Percentiles rank a stretch among this genome's conserved stretches.
Evolutionary conservation across 1,284 basidiomycete species (phyloP).

Genomic region (Tilletia caries): DNA sequence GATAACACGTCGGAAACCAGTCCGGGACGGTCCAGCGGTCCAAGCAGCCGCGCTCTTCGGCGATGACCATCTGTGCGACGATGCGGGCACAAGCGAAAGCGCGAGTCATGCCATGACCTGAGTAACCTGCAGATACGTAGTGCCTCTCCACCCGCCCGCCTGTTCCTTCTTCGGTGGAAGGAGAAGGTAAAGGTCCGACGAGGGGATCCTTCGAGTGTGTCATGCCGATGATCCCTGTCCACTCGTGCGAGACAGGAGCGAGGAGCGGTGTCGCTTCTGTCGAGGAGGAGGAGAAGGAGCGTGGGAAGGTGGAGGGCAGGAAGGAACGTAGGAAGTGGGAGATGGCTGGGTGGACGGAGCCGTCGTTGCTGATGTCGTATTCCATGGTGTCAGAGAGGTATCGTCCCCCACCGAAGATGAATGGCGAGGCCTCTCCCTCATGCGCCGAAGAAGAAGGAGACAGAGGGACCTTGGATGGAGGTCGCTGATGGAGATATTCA

Average conservation of each 20-base stretch:
- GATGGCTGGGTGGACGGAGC: conserved; percentile 59
- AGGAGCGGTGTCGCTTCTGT: conserved; percentile 46
- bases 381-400: conserved; percentile 60
- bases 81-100: conserved; percentile 65
- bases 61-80: conserved; percentile 65
- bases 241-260: conserved; percentile 59
- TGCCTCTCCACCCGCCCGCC: conserved; percentile 53
- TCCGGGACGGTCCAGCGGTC: conserved; percentile 60
- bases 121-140: conserved; percentile 71
- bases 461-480: conserved; percentile 33
- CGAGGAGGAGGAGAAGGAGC: conserved; percentile 59
- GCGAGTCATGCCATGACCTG: conserved; percentile 76
- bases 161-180: neutral
- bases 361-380: conserved; percentile 65
- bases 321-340: conserved; percentile 42
- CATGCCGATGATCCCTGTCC: conserved; percentile 80
- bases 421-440: conserved; percentile 58
- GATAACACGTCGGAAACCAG: conserved; percentile 67
- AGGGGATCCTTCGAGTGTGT: conserved; percentile 67
- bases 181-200: conserved; percentile 55
- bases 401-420: conserved; percentile 72
- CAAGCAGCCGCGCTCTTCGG: conserved; percentile 57
- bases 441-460: conserved; percentile 7
- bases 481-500: conserved; percentile 78
- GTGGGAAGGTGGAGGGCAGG: conserved; percentile 55